A percentile compares a stretch with the other conserved stretches of the same genome.
Evolutionary conservation across 108 stramenopile genomes (phyloP).

Genomic region (Fragilaria radians): DNA sequence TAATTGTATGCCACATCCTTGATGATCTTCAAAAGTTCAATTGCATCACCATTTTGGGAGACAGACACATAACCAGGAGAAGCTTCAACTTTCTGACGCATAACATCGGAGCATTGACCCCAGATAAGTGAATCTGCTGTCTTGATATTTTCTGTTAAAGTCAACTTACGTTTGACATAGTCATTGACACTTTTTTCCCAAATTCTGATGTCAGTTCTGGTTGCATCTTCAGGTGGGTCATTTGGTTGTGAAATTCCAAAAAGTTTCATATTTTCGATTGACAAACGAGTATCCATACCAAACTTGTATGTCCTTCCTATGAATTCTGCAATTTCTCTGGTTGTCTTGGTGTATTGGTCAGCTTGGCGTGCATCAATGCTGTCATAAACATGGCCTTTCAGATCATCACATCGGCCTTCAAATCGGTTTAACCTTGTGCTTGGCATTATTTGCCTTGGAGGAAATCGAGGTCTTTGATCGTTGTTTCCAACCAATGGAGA

Average conservation of each 20-base stretch:
- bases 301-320: neutral
- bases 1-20: neutral
- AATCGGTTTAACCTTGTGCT: conserved; percentile 2
- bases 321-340: neutral
- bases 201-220: neutral
- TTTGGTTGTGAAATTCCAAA: neutral
- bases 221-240: conserved; percentile 6
- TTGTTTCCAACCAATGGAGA: no score
- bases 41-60: neutral
- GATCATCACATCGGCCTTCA: conserved; percentile 8
- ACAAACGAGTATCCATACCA: neutral
- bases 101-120: conserved; percentile 4
- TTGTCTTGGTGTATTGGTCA: neutral
- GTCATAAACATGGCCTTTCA: conserved; percentile 5
- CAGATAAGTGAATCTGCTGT: conserved; percentile 1
- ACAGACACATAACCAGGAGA: neutral
- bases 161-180: neutral
- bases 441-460: no score
- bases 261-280: neutral
- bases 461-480: no score
- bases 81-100: conserved; percentile 8
- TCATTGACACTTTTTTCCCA: conserved; percentile 3
- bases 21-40: conserved; percentile 2
- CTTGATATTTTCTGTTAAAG: conserved; percentile 1
- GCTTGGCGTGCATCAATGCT: neutral